Percentiles rank a stretch among this genome's conserved stretches.
These are phyloP conservation scores for Candida parachauliodes DNA, from an alignment of 805 yeast species.

Conservation along the genomic window DNA sequence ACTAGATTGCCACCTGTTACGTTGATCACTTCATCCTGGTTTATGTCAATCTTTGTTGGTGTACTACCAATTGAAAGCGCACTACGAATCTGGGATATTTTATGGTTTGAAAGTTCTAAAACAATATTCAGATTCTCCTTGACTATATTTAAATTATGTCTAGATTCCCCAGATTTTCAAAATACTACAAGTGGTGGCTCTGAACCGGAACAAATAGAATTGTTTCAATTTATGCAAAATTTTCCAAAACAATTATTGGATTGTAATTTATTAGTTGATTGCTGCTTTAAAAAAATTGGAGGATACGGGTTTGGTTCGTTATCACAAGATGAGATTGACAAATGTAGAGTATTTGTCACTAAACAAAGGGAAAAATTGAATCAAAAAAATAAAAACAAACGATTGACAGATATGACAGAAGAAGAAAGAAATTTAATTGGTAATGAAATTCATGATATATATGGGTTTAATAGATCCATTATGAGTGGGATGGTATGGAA, in stretches of 20 bases:
- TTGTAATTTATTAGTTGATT: constrained; percentile 65
- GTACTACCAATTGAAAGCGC: constrained; percentile 85
- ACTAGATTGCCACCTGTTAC: constrained; percentile 85
- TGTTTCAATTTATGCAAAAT: constrained; percentile 83
- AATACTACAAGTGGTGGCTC: constrained; percentile 11
- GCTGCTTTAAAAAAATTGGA: constrained; percentile 69
- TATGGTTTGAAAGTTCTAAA: constrained; percentile 89
- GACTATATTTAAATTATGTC: constrained; percentile 68
- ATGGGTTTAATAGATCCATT: constrained; percentile 40
- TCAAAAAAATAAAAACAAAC: constrained; percentile 22
- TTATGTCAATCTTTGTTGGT: constrained; percentile 95
- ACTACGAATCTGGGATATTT: constrained; percentile 89
- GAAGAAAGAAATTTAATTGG: constrained; percentile 36
- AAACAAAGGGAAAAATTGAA: constrained; percentile 48
- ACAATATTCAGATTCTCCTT: constrained; percentile 79
- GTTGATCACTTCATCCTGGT: constrained; percentile 94
- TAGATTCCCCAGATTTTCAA: constrained; percentile 58
- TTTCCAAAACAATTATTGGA: constrained; percentile 70
- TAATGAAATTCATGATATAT: constrained; percentile 39
- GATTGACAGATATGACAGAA: constrained; percentile 35
- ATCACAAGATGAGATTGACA: constrained; percentile 76
- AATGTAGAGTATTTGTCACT: constrained; percentile 74
- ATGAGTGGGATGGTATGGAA: constrained; percentile 64
- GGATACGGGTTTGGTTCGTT: constrained; percentile 65
- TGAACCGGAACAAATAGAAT: constrained; percentile 41